Base-by-base conservation (phyloP, 352 stramenopile species). In the Phytophthora multivora region DNA sequence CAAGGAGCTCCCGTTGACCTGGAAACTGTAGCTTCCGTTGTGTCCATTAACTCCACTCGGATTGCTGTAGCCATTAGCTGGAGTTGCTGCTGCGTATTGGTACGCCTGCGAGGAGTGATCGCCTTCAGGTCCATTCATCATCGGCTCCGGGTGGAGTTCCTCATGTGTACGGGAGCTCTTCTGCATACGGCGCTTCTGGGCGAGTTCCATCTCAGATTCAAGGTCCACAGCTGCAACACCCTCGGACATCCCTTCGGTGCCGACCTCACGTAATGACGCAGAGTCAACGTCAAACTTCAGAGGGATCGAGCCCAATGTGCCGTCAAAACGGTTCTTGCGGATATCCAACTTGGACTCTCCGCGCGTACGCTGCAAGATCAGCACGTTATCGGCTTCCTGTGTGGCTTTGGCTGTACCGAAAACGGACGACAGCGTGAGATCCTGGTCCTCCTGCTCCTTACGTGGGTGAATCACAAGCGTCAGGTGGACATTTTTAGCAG, bases 331-430 rank as follows among this genome's bases (percentile, higher is more conserved):
- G 70, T 98, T 98, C 77, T 98, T 98, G 49, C 91, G 91, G 43
- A 99, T 88, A 60, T 99, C 97, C 9, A 99, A 58, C 59, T 95
- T 98, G 66, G 98, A 98, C 16, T 91, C 59, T 8, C 83, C 89
- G 16, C 73, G 66, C 12, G 80, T 90, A 48, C 84, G 83, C 77
- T 99, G 98, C 38, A 99, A 69, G 51, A 99, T 99, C n/a, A 99
- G 70, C 16, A 99, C 97, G 46, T 98, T 99, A 73, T 99, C 98
- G 9, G 97, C 97, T 80, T 99, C 98, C 80, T 99, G 98, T 2
- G 97, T 99, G 9, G 97, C 97, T 71, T 99, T 99, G 33, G 97
- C 97, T 18, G 95, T 98, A 46, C 98, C 98, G 61, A 98, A 99
- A 47, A 99, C 95, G 4, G 93, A 99, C 16, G 86, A 96, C 25